Evolutionary conservation across 805 yeast genomes (phyloP), one percentile per base, ranked within the genome.

Genomic region (Starmerella kuoi): DNA sequence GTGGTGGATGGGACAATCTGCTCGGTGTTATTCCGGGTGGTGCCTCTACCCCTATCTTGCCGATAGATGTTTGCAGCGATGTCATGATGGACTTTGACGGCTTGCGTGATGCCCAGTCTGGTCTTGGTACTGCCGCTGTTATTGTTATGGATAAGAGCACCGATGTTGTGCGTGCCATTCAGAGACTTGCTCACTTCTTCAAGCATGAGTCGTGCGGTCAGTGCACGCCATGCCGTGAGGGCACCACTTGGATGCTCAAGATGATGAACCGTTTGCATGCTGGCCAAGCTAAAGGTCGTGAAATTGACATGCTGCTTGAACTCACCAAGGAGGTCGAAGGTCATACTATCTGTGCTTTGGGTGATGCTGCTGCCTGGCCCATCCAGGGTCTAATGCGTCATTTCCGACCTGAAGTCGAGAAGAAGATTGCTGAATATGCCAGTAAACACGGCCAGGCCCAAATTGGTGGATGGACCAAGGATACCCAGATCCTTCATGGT

Each of bases 281-380:
- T 46, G 94, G 94, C 38, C 91, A 82, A 67, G 94, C 91, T 36
- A 70, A 72, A 47, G 77, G 72, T 57, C 74, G 74, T 52, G 94
- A 84, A 63, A 84, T 84, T 55, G 94, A 84, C 58, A 76, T 75
- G 82, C 76, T 85, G 45, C 70, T 73, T 55, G 94, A 84, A 66
- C 74, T 84, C 55, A 77, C 87, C 47, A 80, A 82, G 67, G 85
- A 82, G 61, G 76, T 83, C 54, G 94, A 84, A 65, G 94, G 93
- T 38, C 94, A 84, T 65, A 82, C 94, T 40, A 83, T 83, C 57
- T 83, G 94, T 67, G 94, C 93, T 25, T 70, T 83, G 58, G 94
- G 94, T 46, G 94, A 83, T 59, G 94, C 94, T 26, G 85, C 93
- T 45, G 86, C 91, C 24, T 83, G 94, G 94, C 94, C 94, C 35